Evolutionary conservation across 257 asterid genomes (phyloP).

Genomic region (Solanum chilense): DNA sequence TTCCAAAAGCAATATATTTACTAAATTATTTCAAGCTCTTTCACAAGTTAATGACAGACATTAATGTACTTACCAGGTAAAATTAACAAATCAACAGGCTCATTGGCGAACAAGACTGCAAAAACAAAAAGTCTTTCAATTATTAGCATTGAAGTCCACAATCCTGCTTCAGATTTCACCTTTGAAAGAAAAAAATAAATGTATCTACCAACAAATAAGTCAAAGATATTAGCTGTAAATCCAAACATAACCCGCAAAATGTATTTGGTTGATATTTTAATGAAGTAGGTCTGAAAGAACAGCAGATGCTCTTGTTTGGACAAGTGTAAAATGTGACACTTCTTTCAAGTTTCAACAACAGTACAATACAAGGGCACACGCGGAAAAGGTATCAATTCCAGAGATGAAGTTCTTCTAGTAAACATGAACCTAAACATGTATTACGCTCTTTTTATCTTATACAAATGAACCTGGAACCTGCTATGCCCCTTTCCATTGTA

Average conservation of each 20-base stretch:
- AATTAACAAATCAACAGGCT: constrained; percentile 82
- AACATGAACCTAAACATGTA: background rate
- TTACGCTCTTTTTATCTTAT: background rate
- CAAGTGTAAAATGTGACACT: background rate
- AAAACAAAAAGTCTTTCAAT: background rate
- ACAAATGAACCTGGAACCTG: background rate
- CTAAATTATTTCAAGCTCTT: background rate
- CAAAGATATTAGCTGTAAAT: background rate
- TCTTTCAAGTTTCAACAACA: background rate
- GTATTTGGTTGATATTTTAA: background rate
- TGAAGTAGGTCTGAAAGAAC: background rate
- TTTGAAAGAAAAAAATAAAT: background rate
- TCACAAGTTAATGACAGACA: background rate
- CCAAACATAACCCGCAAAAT: background rate
- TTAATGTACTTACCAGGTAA: constrained; percentile 61
- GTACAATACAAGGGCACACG: background rate
- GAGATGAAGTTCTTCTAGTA: background rate
- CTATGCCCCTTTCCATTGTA: background rate
- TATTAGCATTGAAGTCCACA: background rate
- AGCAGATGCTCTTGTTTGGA: background rate
- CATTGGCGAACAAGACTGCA: constrained; percentile 79
- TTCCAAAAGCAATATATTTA: background rate
- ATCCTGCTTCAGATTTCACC: background rate
- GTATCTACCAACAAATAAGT: background rate
- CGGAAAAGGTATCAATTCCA: background rate